phyloP scores from a whole-genome alignment of 148 eudicot species.

The Agrostemma githago region DNA sequence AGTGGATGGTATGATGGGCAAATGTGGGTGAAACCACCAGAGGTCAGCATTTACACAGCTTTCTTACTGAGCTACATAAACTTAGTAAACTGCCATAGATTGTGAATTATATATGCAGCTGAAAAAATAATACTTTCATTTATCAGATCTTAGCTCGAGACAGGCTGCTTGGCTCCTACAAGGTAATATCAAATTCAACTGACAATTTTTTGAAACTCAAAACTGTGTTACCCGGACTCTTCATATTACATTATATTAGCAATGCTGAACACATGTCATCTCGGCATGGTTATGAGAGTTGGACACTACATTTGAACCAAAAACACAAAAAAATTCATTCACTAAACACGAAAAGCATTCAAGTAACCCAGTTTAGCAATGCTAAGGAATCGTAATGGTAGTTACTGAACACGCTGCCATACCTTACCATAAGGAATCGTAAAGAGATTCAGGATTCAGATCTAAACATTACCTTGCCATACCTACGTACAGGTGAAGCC shows the following conservation, averaged over 20 bases:
- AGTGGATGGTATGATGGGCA: conserved; percentile 98
- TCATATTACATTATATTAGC: not conserved
- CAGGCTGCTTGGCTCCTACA: conserved; percentile 83
- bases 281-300: not conserved
- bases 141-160: conserved; percentile 90
- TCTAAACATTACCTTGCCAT: conserved; percentile 1
- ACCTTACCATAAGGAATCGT: not conserved
- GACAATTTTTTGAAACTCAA: not conserved
- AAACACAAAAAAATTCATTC: too few species aligned
- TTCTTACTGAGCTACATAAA: not conserved
- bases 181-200: conserved; percentile 39
- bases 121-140: conserved; percentile 5
- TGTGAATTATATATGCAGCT: not conserved
- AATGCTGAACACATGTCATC: not conserved
- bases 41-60: conserved; percentile 42
- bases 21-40: conserved; percentile 99
- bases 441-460: not conserved
- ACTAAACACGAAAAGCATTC: not conserved
- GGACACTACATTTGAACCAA: not conserved
- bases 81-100: not conserved
- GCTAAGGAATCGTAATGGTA: not conserved
- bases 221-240: not conserved
- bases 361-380: not conserved
- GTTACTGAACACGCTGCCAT: not conserved
- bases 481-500: conserved; percentile 67